Evolutionary conservation across 176 grass and related monocot genomes (phyloP), one percentile per base, ranked within the genome.

Genomic region (Cocos nucifera): DNA sequence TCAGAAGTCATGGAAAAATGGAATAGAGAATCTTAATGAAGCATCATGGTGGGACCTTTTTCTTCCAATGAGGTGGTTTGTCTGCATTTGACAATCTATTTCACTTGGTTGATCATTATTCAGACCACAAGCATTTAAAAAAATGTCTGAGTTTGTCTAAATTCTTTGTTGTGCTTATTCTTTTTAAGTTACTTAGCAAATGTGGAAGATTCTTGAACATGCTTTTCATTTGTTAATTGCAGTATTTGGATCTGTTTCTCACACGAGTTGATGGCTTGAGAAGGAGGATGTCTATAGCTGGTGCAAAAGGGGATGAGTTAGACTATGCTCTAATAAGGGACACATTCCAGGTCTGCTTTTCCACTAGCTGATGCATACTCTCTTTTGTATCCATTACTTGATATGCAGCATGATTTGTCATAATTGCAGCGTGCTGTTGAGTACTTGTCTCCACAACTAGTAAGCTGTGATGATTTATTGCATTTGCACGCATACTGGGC

Each of bases 241-340:
- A 97, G 93, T 91, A 91, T 76, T 70, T 91, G 17, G 71, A 97
- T 59, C n/a, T 97, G 25, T 97, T 87, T 85, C 84, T 97, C 61
- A 91, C 81, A 70, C 75, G 93, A 73, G 82, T 88, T 63, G 87
- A 97, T 91, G 57, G 87, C 73, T 83, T 97, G 67, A 83, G 93
- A 23, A 66, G 93, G 63, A 80, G 87, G 66, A 85, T 97, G 28
- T 39, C 78, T 63, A 54, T 59, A 5, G 15, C 3, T 78, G 67
- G 51, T 63, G 22, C 57, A 27, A 58, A 69, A 17, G 28, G 83
- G 15, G 50, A 63, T 81, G 78, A 62, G 22, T 54, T 91, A 72
- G 81, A 92, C 70, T 88, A 88, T 39, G 72, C 85, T 75, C 65
- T 91, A 64, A 88, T 92, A 68, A 84, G 87, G 71, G 83, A 97